These are phyloP conservation scores for Colletotrichum sp. DNA, from an alignment of 2,329 filamentous ascomycete species.

Conservation along the genomic window DNA sequence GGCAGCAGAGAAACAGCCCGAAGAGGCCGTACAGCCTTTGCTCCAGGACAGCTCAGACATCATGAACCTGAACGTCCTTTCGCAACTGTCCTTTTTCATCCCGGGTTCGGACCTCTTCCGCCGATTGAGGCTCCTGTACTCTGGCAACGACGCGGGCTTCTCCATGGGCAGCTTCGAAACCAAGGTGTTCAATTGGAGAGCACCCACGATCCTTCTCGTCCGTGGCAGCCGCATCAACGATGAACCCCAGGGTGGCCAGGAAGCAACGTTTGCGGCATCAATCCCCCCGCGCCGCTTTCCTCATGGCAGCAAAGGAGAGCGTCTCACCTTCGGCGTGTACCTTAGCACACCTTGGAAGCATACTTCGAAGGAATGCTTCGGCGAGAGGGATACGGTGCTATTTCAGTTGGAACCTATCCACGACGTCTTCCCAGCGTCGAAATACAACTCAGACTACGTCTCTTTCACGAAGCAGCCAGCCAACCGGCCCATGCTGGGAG, in stretches of 20 bases:
- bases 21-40: constrained; percentile 50
- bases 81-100: constrained; percentile 77
- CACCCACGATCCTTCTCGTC: constrained; percentile 75
- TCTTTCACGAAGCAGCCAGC: constrained; percentile 70
- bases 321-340: constrained; percentile 71
- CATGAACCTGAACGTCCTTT: constrained; percentile 66
- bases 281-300: constrained; percentile 68
- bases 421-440: constrained; percentile 72
- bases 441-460: constrained; percentile 69
- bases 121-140: constrained; percentile 70
- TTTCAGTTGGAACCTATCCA: constrained; percentile 77
- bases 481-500: constrained; percentile 64
- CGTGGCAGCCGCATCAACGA: constrained; percentile 64
- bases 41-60: constrained; percentile 63
- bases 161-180: constrained; percentile 79
- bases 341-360: constrained; percentile 72
- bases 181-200: constrained; percentile 78
- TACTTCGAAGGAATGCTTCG: constrained; percentile 72
- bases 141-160: constrained; percentile 73
- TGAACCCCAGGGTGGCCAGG: constrained; percentile 52
- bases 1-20: constrained; percentile 9
- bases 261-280: constrained; percentile 63
- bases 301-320: constrained; percentile 52
- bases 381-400: constrained; percentile 65
- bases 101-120: constrained; percentile 69